Percentiles rank a stretch among this genome's conserved stretches.
phyloP scores from a whole-genome alignment of 1,284 basidiomycete genomes.

The Ustilago loliicola region DNA sequence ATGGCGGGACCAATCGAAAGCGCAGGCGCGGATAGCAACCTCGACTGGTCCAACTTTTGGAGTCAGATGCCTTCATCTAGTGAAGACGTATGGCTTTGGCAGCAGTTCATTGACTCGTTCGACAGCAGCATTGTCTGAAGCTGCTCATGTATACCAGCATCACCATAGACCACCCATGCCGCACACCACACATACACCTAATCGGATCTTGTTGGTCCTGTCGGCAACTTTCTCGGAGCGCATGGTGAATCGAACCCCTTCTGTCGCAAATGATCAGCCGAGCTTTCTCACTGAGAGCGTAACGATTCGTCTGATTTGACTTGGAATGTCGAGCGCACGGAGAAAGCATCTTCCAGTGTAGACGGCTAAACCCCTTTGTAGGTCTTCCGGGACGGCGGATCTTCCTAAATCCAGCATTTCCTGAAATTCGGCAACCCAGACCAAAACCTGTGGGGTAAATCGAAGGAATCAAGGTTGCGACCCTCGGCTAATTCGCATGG shows the following conservation, averaged over 20 bases:
- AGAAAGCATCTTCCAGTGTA: background rate
- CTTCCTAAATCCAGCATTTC: background rate
- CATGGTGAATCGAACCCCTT: background rate
- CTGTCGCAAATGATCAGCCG: no score
- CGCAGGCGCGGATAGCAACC: background rate
- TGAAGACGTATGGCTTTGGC: slow-evolving; percentile 23
- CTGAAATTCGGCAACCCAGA: background rate
- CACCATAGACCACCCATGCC: background rate
- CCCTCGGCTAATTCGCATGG: slow-evolving; percentile 2
- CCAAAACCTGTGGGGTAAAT: background rate
- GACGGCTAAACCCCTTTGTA: slow-evolving; percentile 2
- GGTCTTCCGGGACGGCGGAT: background rate
- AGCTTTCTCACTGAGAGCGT: no score
- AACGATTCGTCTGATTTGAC: no score
- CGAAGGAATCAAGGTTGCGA: background rate
- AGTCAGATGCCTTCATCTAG: slow-evolving; percentile 22
- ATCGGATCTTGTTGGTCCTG: background rate
- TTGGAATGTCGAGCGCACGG: background rate
- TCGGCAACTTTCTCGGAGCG: background rate
- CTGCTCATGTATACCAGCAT: background rate
- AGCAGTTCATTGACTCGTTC: slow-evolving; percentile 17
- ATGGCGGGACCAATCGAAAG: background rate
- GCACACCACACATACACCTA: background rate
- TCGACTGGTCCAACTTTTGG: slow-evolving; percentile 23
- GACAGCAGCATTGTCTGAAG: background rate